Evolutionary conservation across 805 yeast genomes (phyloP).

Genomic region (Candida alai): DNA sequence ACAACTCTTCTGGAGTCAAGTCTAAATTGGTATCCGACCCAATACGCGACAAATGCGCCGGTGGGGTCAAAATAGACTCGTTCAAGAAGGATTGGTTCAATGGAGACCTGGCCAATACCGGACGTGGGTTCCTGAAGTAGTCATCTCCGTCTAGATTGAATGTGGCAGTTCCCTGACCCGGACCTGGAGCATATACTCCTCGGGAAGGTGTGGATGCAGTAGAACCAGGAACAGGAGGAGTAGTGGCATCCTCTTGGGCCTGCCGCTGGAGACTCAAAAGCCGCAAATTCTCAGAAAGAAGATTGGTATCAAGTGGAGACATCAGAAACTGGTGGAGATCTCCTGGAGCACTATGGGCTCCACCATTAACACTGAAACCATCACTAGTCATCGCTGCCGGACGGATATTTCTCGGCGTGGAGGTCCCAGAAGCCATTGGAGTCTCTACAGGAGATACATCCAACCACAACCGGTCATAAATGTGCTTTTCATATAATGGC

Average conservation of each 20-base stretch:
- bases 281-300: conserved; percentile 50
- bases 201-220: conserved; percentile 7
- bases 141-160: conserved; percentile 30
- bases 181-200: neutral
- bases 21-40: conserved; percentile 38
- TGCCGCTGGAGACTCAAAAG: conserved; percentile 49
- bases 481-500: conserved; percentile 77
- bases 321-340: conserved; percentile 27
- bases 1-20: conserved; percentile 28
- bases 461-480: conserved; percentile 76
- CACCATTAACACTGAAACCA: neutral
- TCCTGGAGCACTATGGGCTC: neutral
- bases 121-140: conserved; percentile 4
- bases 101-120: conserved; percentile 6
- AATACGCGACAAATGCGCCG: conserved; percentile 54
- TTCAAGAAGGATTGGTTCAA: conserved; percentile 4
- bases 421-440: conserved; percentile 40
- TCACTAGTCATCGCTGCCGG: neutral
- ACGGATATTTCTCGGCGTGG: conserved; percentile 27
- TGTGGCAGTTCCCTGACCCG: conserved; percentile 25
- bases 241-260: conserved; percentile 26
- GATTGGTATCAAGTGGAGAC: conserved; percentile 36
- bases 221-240: conserved; percentile 15
- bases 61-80: conserved; percentile 47
- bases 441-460: conserved; percentile 53